Conservation (phyloP, 2,329 filamentous ascomycete species). For the Leptographium procerum region DNA sequence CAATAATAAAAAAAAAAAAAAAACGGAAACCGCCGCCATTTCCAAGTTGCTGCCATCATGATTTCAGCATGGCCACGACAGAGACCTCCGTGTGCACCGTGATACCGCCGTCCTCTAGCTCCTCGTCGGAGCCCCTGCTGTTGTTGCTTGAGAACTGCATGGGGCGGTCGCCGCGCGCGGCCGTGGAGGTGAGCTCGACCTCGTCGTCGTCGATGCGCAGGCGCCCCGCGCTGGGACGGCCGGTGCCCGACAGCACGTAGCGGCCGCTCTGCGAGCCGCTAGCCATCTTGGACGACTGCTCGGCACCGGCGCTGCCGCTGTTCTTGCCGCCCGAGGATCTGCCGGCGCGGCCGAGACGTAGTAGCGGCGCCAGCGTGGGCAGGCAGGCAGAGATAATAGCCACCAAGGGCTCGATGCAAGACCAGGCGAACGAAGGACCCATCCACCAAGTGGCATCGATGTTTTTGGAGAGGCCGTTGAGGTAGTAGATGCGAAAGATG, state of each 20-base stretch:
- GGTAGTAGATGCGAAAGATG: slow-evolving; percentile 3
- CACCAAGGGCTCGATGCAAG: background rate
- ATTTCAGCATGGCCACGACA: background rate
- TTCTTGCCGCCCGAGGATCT: background rate
- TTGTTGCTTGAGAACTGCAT: background rate
- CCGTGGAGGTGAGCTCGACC: background rate
- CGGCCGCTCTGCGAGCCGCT: background rate
- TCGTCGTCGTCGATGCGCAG: background rate
- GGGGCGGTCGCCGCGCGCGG: background rate
- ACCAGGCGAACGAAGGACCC: slow-evolving; percentile 1
- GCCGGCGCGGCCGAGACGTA: background rate
- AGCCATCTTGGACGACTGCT: too few species aligned
- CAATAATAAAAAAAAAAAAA: too few species aligned
- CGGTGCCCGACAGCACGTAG: background rate
- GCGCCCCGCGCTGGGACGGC: background rate
- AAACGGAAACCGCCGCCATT: too few species aligned
- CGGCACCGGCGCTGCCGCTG: background rate
- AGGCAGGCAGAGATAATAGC: slow-evolving; percentile 3
- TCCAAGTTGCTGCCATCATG: too few species aligned
- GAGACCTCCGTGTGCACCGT: background rate
- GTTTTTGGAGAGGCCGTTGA: background rate
- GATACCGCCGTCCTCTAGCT: background rate
- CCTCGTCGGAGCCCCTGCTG: background rate
- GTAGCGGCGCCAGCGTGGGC: background rate
- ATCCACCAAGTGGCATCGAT: slow-evolving; percentile 2